These are phyloP conservation scores for Taiozyma sp. DNA, from an alignment of 1,139 yeast genomes.

Conservation along the genomic window DNA sequence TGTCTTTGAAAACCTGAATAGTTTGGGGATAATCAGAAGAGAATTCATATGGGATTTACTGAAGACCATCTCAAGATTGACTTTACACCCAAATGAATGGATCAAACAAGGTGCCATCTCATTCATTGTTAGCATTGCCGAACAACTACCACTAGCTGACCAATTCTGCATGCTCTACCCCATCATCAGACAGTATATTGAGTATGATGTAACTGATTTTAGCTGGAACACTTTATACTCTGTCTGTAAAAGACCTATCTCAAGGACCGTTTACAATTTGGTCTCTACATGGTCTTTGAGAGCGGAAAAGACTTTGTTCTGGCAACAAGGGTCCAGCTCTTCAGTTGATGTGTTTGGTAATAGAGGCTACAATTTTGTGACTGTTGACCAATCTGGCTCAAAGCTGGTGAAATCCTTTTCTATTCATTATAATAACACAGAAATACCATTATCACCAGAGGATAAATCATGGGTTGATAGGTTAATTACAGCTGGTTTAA, in stretches of 20 bases:
- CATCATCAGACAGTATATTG: constrained; percentile 68
- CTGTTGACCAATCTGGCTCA: constrained; percentile 26
- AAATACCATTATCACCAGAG: constrained; percentile 41
- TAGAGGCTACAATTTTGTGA: constrained; percentile 34
- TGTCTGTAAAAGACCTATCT: constrained; percentile 60
- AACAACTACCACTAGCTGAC: constrained; percentile 69
- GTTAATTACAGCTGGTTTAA: constrained; percentile 65
- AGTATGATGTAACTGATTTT: constrained; percentile 68
- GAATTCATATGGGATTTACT: constrained; percentile 48
- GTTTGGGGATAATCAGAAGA: constrained; percentile 47
- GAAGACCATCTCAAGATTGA: constrained; percentile 41
- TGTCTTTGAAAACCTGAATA: constrained; percentile 55
- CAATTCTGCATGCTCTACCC: constrained; percentile 81
- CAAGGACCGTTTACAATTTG: constrained; percentile 61
- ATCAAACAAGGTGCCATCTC: constrained; percentile 67
- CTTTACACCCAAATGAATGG: constrained; percentile 87
- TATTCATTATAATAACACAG: constrained; percentile 33
- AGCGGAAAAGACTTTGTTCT: constrained; percentile 66
- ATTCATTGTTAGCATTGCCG: constrained; percentile 58
- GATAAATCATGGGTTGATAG: constrained; percentile 76
- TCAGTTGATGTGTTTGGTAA: constrained; percentile 40
- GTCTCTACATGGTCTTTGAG: constrained; percentile 70
- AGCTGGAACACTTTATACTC: constrained; percentile 62
- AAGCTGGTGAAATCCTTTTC: constrained; percentile 27
- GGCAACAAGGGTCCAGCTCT: constrained; percentile 51